Evolutionary conservation across 2,329 filamentous ascomycete species (phyloP), one percentile per base, ranked within the genome.

Genomic region (Aspergillus neotritici): DNA sequence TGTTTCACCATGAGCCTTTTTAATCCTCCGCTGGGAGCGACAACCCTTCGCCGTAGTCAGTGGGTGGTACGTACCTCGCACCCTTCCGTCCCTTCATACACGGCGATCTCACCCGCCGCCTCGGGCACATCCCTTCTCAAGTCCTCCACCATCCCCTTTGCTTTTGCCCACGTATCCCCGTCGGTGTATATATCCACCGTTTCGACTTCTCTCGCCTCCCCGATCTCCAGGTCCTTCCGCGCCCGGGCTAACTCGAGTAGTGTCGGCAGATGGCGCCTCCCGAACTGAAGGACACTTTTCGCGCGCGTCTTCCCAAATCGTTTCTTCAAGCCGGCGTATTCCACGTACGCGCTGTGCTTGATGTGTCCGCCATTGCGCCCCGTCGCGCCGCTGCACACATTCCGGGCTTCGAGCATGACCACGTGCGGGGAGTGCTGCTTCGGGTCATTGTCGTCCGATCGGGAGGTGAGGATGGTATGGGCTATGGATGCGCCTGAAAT

Each of bases 321-420:
- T 11, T 6, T 25, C 40, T 47, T 43, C 11, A 47, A 34, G 5
- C 33, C 34, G 0, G 42, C 16, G 13, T 50, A 53, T 9, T 41
- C 41, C 11, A 17, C 2, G 30, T 48, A 45, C 1, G 44, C 31
- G 1, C 40, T 39, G 30, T 38, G 48, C 4, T 56, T 58, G 32
- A 60, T 48, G 34, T 59, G 53, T 1, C 58, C 58, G 7, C 53
- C 58, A 41, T 61, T 62, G 8, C 58, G 47, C 7, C 58, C 58
- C 2, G 58, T 60, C 4, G 58, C 58, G 34, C 57, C 57, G 32
- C 55, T 58, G 34, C 55, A 54, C 4, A 56, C 43, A 5, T 47
- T 35, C 10, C 58, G 46, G 4, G 57, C 58, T 45, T 62, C 58
- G 12, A 62, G 45, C 12, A 62, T 52, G 4, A 50, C 50, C 28